phyloP scores from a whole-genome alignment of 305 asterid species.

The Striga hermonthica region DNA sequence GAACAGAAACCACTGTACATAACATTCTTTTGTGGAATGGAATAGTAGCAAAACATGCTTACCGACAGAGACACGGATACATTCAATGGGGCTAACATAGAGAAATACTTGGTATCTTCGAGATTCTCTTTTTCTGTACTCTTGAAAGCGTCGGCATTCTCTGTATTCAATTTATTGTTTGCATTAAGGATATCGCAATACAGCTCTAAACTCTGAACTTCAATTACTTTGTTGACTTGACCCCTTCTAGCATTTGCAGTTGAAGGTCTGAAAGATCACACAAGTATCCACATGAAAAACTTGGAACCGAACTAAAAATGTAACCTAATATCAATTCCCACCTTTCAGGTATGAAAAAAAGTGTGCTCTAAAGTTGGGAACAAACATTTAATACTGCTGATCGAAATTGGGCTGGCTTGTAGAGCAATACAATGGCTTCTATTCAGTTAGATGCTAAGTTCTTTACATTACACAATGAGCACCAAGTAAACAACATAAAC shows the following conservation, averaged over 20 bases:
- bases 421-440: slow-evolving; percentile 7
- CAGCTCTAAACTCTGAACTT: slow-evolving; percentile 77
- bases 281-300: slow-evolving; percentile 27
- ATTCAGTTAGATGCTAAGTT: slow-evolving; percentile 2
- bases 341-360: slow-evolving; percentile 20
- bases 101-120: slow-evolving; percentile 41
- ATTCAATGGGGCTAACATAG: slow-evolving; percentile 66
- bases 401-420: background rate
- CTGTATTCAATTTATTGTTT: slow-evolving; percentile 40
- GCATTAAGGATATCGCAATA: slow-evolving; percentile 55
- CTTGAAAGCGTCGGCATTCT: slow-evolving; percentile 35
- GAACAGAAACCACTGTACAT: slow-evolving; percentile 11
- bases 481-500: slow-evolving; percentile 22
- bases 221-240: slow-evolving; percentile 82
- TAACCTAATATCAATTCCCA: slow-evolving; percentile 4
- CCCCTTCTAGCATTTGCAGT: slow-evolving; percentile 67
- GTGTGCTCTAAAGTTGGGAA: slow-evolving; percentile 8
- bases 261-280: slow-evolving; percentile 47
- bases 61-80: slow-evolving; percentile 72
- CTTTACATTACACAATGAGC: slow-evolving; percentile 18
- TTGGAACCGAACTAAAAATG: slow-evolving; percentile 19
- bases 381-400: slow-evolving; percentile 15
- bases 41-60: slow-evolving; percentile 36
- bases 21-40: slow-evolving; percentile 1
- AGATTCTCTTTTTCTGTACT: slow-evolving; percentile 34